Evolutionary conservation across 192 early-diverging fungal species (phyloP).

Genomic region (Chytriomyces sp.): DNA sequence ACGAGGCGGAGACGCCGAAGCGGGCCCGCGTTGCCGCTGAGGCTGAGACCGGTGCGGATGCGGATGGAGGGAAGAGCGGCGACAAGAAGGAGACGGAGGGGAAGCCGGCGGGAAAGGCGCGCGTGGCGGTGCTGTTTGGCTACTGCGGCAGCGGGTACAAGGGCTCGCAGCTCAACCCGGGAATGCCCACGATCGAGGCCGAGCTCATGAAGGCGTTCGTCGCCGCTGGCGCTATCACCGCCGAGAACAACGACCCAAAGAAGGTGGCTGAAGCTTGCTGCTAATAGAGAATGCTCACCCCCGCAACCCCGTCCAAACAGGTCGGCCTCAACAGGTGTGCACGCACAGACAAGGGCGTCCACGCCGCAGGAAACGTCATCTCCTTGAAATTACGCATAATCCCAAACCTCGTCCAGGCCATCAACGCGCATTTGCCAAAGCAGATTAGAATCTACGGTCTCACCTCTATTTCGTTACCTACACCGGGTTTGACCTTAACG

Average conservation of each 20-base stretch:
- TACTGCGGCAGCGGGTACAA: conserved; percentile 95
- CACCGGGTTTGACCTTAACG: not conserved
- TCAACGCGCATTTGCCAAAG: conserved; percentile 82
- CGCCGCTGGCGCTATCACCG: conserved; percentile 78
- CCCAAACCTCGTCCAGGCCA: conserved; percentile 68
- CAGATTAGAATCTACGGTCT: conserved; percentile 90
- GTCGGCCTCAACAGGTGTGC: conserved; percentile 87
- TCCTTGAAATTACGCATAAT: conserved; percentile 89
- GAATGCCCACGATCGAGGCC: conserved; percentile 73
- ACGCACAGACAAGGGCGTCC: conserved; percentile 98
- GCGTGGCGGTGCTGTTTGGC: conserved; percentile 87
- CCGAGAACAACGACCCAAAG: conserved; percentile 80
- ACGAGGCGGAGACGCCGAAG: too few species aligned
- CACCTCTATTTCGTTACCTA: conserved; percentile 1
- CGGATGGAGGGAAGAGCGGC: too few species aligned
- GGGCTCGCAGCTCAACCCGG: conserved; percentile 94
- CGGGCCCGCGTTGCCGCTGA: too few species aligned
- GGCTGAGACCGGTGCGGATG: too few species aligned
- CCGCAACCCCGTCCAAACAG: conserved; percentile 39
- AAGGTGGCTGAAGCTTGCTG: conserved; percentile 53
- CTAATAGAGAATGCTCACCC: not conserved
- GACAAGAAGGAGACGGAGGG: too few species aligned
- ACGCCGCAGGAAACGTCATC: conserved; percentile 94
- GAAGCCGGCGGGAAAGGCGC: too few species aligned
- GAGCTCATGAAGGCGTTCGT: conserved; percentile 88